Percentiles rank a stretch among this genome's conserved stretches.
Conservation (phyloP, 805 yeast genomes). For the Pichia nakasei region DNA sequence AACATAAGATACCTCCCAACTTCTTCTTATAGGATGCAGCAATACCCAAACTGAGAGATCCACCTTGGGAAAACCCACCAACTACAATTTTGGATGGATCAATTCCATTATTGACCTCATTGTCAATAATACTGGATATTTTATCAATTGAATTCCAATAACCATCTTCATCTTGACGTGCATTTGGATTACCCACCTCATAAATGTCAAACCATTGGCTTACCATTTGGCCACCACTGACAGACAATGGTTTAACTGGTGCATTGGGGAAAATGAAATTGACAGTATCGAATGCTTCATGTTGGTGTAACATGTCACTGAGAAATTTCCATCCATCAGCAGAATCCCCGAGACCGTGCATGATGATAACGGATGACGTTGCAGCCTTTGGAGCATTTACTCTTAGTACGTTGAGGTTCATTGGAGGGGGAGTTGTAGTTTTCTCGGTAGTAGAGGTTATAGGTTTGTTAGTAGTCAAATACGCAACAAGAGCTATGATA, state of each 20-base stretch:
- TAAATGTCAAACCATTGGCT: slow-evolving; percentile 85
- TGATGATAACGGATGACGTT: slow-evolving; percentile 59
- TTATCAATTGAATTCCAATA: slow-evolving; percentile 40
- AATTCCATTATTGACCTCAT: slow-evolving; percentile 46
- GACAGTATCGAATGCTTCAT: slow-evolving; percentile 39
- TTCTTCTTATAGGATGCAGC: slow-evolving; percentile 45
- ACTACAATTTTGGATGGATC: slow-evolving; percentile 63
- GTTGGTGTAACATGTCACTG: slow-evolving; percentile 48
- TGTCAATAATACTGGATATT: slow-evolving; percentile 39
- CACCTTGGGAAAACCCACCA: slow-evolving; percentile 97
- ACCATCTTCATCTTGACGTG: slow-evolving; percentile 45
- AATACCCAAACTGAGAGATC: slow-evolving; percentile 63
- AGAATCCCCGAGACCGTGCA: slow-evolving; percentile 90
- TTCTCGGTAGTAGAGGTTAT: background rate
- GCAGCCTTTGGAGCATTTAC: slow-evolving; percentile 35
- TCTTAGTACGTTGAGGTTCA: slow-evolving; percentile 24
- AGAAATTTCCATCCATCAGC: slow-evolving; percentile 87
- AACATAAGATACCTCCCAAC: slow-evolving; percentile 67
- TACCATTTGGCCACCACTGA: slow-evolving; percentile 56
- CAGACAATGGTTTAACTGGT: slow-evolving; percentile 61
- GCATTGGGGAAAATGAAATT: slow-evolving; percentile 90
- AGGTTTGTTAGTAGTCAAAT: too few relatives aligned
- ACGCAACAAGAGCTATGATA: too few relatives aligned
- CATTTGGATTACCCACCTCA: slow-evolving; percentile 41
- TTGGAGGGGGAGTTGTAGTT: slow-evolving; percentile 4